Conservation (phyloP, 176 grass and related monocot genomes). For the Avena eriantha region DNA sequence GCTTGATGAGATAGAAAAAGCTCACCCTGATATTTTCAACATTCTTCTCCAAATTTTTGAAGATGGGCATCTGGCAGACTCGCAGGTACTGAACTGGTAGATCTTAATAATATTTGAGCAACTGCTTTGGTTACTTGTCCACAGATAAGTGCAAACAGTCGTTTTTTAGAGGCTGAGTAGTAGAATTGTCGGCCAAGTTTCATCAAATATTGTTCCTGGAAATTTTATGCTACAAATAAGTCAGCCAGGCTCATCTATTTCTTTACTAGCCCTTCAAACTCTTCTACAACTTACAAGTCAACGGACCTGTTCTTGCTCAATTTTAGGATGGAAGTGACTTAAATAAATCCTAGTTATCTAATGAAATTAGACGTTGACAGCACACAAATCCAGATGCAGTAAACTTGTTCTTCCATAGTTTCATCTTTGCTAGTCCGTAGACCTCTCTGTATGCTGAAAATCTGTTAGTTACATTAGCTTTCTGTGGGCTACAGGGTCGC, state of each 20-base stretch:
- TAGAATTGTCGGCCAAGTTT: constrained; percentile 12
- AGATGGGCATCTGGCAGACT: constrained; percentile 92
- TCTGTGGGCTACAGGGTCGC: constrained; percentile 71
- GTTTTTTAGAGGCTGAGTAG: neutral
- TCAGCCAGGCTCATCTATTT: neutral
- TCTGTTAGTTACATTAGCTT: constrained; percentile 46
- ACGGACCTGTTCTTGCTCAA: neutral
- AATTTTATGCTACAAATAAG: constrained; percentile 21
- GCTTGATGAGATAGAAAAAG: constrained; percentile 98
- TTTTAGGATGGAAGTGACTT: neutral
- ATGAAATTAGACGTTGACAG: neutral
- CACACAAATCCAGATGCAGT: neutral
- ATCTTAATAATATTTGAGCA: constrained; percentile 13
- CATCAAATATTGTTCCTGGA: neutral
- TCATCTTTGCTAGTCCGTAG: neutral
- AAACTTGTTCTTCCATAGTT: neutral
- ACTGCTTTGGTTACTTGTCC: neutral
- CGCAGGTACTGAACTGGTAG: constrained; percentile 59
- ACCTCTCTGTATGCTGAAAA: neutral
- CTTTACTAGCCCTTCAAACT: constrained; percentile 1
- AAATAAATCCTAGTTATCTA: neutral
- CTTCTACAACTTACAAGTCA: neutral
- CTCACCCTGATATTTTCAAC: constrained; percentile 99
- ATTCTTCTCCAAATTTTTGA: constrained; percentile 99
- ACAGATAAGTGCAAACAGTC: neutral